Percentiles rank a stretch among this genome's conserved stretches.
Conservation (phyloP, 1,284 basidiomycete genomes). For the Sporisorium graminicola region DNA sequence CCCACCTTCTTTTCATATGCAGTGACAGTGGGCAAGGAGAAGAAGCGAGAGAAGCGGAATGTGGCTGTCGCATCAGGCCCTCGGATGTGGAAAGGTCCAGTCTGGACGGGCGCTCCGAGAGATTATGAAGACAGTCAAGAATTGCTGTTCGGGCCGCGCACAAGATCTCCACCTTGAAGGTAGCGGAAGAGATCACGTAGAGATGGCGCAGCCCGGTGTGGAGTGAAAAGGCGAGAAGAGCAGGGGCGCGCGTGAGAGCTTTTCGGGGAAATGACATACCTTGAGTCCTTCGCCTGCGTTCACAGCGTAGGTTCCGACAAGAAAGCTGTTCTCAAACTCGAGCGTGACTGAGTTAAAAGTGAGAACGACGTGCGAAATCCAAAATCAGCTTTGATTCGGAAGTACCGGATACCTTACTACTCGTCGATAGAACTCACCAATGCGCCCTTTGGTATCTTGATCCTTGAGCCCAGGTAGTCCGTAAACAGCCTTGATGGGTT, state of each 20-base stretch:
- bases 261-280: slow-evolving; percentile 71
- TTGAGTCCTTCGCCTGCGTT: slow-evolving; percentile 85
- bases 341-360: slow-evolving; percentile 77
- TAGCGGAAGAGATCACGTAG: slow-evolving; percentile 30
- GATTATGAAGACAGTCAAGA: slow-evolving; percentile 36
- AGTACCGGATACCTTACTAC: neutral
- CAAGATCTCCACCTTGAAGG: slow-evolving; percentile 24
- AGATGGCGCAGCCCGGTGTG: slow-evolving; percentile 18
- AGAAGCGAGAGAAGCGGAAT: neutral
- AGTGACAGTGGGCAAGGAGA: neutral
- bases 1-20: neutral
- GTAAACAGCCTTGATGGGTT: slow-evolving; percentile 75
- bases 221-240: neutral
- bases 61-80: slow-evolving; percentile 49
- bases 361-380: neutral
- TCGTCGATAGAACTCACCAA: slow-evolving; percentile 29
- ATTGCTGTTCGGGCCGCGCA: slow-evolving; percentile 19
- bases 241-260: too few relatives aligned
- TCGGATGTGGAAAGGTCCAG: slow-evolving; percentile 10
- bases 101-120: slow-evolving; percentile 9
- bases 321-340: slow-evolving; percentile 80
- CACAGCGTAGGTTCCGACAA: slow-evolving; percentile 87
- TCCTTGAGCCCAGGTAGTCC: slow-evolving; percentile 74
- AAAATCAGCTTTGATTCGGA: neutral
- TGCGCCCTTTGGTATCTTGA: slow-evolving; percentile 56